phyloP scores from a whole-genome alignment of 208 protist species.

The Tetramitus jugosus region DNA sequence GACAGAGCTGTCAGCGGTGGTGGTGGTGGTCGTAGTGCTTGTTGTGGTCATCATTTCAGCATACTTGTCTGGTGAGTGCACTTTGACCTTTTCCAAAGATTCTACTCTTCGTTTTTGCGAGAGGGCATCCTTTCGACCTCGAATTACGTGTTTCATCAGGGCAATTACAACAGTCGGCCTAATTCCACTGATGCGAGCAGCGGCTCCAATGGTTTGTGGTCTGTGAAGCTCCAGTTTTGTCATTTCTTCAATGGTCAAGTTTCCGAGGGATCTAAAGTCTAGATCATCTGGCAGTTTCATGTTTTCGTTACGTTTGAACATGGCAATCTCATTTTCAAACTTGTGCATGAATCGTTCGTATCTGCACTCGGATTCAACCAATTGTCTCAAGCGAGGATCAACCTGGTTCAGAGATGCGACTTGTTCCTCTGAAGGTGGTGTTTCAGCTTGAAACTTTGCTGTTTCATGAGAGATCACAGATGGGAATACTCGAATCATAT shows the following conservation, averaged over 20 bases:
- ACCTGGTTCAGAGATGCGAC: background rate
- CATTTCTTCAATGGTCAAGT: constrained; percentile 39
- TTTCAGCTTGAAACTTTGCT: background rate
- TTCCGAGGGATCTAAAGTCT: constrained; percentile 33
- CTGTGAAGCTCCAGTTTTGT: constrained; percentile 34
- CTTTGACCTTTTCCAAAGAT: too few species aligned
- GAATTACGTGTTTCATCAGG: too few species aligned
- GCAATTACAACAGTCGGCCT: too few species aligned
- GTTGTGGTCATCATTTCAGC: too few species aligned
- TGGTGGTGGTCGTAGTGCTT: too few species aligned
- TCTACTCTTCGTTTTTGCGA: too few species aligned
- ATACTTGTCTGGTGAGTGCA: too few species aligned
- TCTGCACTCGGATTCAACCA: constrained; percentile 18
- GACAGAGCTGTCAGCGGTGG: too few species aligned
- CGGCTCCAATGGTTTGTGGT: constrained; percentile 37
- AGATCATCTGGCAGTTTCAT: constrained; percentile 29
- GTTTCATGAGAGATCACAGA: background rate
- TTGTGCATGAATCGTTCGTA: constrained; percentile 30
- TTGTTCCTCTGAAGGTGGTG: background rate
- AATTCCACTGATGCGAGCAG: constrained; percentile 37
- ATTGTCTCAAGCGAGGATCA: background rate
- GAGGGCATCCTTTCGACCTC: too few species aligned
- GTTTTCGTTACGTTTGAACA: constrained; percentile 29
- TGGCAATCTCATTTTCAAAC: constrained; percentile 35
- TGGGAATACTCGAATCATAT: background rate